phyloP scores from a whole-genome alignment of 2,329 filamentous ascomycete genomes.

The Epichloe gansuensis region DNA sequence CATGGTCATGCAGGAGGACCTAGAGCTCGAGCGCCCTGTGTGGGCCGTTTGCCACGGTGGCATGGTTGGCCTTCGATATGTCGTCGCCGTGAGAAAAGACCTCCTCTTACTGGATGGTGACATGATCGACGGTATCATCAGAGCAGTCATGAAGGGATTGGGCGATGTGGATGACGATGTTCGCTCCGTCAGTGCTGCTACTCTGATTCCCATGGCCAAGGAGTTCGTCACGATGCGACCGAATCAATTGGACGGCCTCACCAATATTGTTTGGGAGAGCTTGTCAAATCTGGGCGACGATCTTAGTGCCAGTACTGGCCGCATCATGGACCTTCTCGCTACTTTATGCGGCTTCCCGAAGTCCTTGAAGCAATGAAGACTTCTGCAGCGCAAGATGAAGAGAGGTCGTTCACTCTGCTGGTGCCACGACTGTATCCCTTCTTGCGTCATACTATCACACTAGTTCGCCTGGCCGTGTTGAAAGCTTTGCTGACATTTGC shows the following conservation, averaged over 20 bases:
- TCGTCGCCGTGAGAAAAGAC: conserved; percentile 91
- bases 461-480: conserved; percentile 82
- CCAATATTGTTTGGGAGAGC: conserved; percentile 95
- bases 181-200: conserved; percentile 92
- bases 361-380: conserved; percentile 88
- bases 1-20: conserved; percentile 83
- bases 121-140: conserved; percentile 86
- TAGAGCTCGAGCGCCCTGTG: conserved; percentile 58
- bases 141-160: conserved; percentile 88
- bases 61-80: conserved; percentile 91
- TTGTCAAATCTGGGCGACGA: conserved; percentile 94
- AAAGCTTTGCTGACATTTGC: conserved; percentile 90
- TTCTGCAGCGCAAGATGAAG: conserved; percentile 70
- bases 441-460: conserved; percentile 91
- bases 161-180: conserved; percentile 91
- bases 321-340: conserved; percentile 94
- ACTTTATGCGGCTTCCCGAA: conserved; percentile 88
- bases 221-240: conserved; percentile 85
- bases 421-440: conserved; percentile 94
- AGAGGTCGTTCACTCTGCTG: conserved; percentile 82
- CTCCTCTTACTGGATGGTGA: conserved; percentile 70
- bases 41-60: conserved; percentile 97
- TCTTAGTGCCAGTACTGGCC: conserved; percentile 90
- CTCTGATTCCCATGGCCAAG: conserved; percentile 86
- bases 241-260: conserved; percentile 64